Conservation (phyloP, 441 rosid species). For the Pelargonium cotyledonis region DNA sequence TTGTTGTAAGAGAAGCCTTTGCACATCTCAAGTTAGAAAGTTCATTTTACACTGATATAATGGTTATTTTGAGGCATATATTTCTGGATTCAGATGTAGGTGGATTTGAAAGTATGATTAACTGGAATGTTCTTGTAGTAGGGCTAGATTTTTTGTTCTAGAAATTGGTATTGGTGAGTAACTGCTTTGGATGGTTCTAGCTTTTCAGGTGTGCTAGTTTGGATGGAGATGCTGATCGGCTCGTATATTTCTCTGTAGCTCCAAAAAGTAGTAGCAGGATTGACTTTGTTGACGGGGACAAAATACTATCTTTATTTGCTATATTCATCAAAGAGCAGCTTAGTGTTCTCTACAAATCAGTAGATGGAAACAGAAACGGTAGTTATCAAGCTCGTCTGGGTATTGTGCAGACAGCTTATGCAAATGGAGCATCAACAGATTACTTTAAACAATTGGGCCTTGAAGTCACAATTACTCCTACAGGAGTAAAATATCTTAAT, state of each 20-base stretch:
- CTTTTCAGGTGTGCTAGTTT: slow-evolving; percentile 84
- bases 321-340: slow-evolving; percentile 74
- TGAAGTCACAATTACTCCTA: slow-evolving; percentile 61
- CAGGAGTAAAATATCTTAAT: slow-evolving; percentile 89
- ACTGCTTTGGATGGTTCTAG: slow-evolving; percentile 31
- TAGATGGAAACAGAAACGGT: slow-evolving; percentile 20
- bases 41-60: too few species aligned
- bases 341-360: slow-evolving; percentile 32
- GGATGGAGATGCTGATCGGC: slow-evolving; percentile 97
- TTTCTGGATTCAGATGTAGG: neutral
- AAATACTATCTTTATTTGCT: slow-evolving; percentile 80
- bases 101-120: slow-evolving; percentile 1
- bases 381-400: slow-evolving; percentile 48
- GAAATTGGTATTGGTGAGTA: slow-evolving; percentile 15
- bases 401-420: slow-evolving; percentile 87
- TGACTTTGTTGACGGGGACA: slow-evolving; percentile 83
- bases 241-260: slow-evolving; percentile 60
- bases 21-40: too few species aligned
- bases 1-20: too few species aligned
- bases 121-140: neutral
- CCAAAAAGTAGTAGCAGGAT: slow-evolving; percentile 37
- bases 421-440: slow-evolving; percentile 82
- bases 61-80: neutral
- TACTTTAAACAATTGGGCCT: slow-evolving; percentile 63
- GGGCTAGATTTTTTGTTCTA: neutral